A percentile compares a stretch with the other conserved stretches of the same genome.
phyloP scores from a whole-genome alignment of 129 eudicot genomes.

The carrot (Daucus carota) region DH1_v3.0 NC_030386.2:3050501-3051000 shows the following conservation, averaged over 20 bases:
- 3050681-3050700: neutral
- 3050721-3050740: conserved; percentile 1
- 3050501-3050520: neutral
- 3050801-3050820: conserved; percentile 97
- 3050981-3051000: neutral
- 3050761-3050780: conserved; percentile 83
- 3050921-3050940: conserved; percentile 3
- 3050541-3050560: neutral
- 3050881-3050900: conserved; percentile 11
- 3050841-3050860: conserved; percentile 71
- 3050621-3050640: neutral
- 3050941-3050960: neutral
- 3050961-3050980: neutral
- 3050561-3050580: neutral
- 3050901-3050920: neutral
- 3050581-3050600: neutral
- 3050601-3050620: neutral
- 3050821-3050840: conserved; percentile 70
- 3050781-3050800: conserved; percentile 74
- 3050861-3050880: conserved; percentile 80
- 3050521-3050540: no score
- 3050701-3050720: neutral
- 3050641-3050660: neutral
- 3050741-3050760: conserved; percentile 89
- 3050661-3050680: no score